Percentiles rank a stretch among this genome's conserved stretches.
phyloP scores from a whole-genome alignment of 805 yeast genomes.

The Pichia nakasei region DNA sequence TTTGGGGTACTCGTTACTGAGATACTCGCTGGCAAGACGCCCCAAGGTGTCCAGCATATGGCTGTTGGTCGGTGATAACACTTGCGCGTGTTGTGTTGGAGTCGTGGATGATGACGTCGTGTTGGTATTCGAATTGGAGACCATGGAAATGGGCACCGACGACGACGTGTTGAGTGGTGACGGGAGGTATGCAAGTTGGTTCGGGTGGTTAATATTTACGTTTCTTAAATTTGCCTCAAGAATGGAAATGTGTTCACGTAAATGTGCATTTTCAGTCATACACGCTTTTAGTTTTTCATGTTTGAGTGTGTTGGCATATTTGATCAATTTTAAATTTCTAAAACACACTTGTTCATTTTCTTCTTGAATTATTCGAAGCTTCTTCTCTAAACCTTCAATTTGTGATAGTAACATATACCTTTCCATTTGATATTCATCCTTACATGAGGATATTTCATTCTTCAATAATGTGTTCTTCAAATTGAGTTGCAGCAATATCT shows the following conservation, averaged over 20 bases:
- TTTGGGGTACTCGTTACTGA: conserved; percentile 20
- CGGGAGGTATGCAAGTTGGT: background rate
- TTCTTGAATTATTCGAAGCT: conserved; percentile 18
- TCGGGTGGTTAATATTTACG: background rate
- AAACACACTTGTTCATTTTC: conserved; percentile 24
- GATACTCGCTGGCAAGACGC: conserved; percentile 27
- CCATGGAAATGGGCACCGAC: background rate
- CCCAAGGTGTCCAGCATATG: conserved; percentile 29
- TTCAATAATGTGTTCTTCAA: conserved; percentile 25
- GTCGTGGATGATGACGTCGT: background rate
- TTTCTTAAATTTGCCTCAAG: background rate
- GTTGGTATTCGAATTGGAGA: background rate
- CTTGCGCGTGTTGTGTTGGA: background rate
- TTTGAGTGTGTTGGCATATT: conserved; percentile 23
- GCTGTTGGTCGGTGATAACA: conserved; percentile 5
- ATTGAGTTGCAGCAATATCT: conserved; percentile 24
- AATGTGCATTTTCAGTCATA: conserved; percentile 21
- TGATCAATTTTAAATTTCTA: conserved; percentile 26
- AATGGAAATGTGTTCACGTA: conserved; percentile 17
- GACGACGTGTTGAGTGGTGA: background rate
- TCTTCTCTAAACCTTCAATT: conserved; percentile 22
- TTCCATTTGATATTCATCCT: conserved; percentile 25
- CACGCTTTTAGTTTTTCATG: conserved; percentile 22
- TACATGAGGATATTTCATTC: conserved; percentile 19
- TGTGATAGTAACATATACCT: conserved; percentile 22